Percentiles rank a stretch among this genome's conserved stretches.
Conservation (phyloP, 805 yeast genomes). For the Saturnispora kantuleensis region DNA sequence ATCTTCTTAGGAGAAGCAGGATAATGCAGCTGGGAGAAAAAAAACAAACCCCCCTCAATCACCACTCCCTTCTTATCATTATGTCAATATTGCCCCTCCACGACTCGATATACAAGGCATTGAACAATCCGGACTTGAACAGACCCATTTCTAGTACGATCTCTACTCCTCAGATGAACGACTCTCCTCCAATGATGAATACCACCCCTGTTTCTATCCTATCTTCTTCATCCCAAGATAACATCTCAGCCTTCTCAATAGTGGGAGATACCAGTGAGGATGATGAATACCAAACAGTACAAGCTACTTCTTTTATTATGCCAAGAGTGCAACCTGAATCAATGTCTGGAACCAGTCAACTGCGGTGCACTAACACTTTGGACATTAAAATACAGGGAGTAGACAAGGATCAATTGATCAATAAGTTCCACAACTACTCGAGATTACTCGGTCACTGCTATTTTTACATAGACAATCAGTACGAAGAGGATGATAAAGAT, state of each 20-base stretch:
- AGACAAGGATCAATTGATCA: slow-evolving; percentile 14
- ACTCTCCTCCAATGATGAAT: not conserved
- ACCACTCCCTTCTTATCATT: slow-evolving; percentile 1
- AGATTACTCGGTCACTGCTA: slow-evolving; percentile 23
- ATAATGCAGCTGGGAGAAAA: not conserved
- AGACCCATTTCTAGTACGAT: slow-evolving; percentile 3
- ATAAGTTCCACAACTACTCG: slow-evolving; percentile 20
- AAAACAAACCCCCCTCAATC: not conserved
- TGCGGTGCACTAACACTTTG: slow-evolving; percentile 1
- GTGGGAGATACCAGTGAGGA: slow-evolving; percentile 1
- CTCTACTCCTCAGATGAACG: not conserved
- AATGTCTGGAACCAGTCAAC: not conserved
- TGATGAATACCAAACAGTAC: not conserved
- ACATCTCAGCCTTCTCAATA: slow-evolving; percentile 1
- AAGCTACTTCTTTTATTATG: slow-evolving; percentile 23
- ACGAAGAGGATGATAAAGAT: slow-evolving; percentile 1
- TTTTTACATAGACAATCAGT: slow-evolving; percentile 15
- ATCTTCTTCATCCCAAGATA: slow-evolving; percentile 9
- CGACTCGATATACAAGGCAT: slow-evolving; percentile 6
- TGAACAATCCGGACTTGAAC: slow-evolving; percentile 7
- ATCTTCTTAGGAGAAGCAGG: no score
- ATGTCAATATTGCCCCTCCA: slow-evolving; percentile 9
- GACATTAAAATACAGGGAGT: slow-evolving; percentile 24
- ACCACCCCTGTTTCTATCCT: slow-evolving; percentile 3
- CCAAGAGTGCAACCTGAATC: slow-evolving; percentile 23